Conservation (phyloP, 2,329 filamentous ascomycete genomes). For the Calonectria henricotiae region DNA sequence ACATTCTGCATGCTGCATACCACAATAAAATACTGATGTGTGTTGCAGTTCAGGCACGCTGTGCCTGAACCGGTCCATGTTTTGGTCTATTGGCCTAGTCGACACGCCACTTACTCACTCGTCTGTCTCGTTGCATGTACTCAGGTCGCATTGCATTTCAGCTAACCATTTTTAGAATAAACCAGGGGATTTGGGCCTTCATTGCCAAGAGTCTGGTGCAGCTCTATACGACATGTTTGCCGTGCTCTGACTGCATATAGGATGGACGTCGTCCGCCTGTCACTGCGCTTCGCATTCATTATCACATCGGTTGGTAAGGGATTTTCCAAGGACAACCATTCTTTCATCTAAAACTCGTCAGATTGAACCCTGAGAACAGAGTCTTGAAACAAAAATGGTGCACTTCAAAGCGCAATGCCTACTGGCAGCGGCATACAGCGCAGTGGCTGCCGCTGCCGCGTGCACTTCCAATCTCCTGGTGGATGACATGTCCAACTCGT, state of each 20-base stretch:
- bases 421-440: slow-evolving; percentile 38
- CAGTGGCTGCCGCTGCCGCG: slow-evolving; percentile 42
- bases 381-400: slow-evolving; percentile 37
- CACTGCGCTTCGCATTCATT: background rate
- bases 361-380: slow-evolving; percentile 6
- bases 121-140: background rate
- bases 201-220: slow-evolving; percentile 35
- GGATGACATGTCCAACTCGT: slow-evolving; percentile 57
- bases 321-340: background rate
- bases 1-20: background rate
- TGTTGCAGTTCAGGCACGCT: background rate
- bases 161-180: slow-evolving; percentile 27
- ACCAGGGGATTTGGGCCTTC: slow-evolving; percentile 1
- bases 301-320: background rate
- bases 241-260: slow-evolving; percentile 16
- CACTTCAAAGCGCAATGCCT: slow-evolving; percentile 37
- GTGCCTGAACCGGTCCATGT: background rate
- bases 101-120: background rate
- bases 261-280: slow-evolving; percentile 10
- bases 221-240: slow-evolving; percentile 13
- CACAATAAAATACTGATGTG: background rate
- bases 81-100: background rate
- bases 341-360: background rate
- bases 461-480: slow-evolving; percentile 55
- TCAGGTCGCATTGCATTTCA: slow-evolving; percentile 30